Conservation (phyloP, 2,329 filamentous ascomycete genomes). For the Colletotrichum sp. region DNA sequence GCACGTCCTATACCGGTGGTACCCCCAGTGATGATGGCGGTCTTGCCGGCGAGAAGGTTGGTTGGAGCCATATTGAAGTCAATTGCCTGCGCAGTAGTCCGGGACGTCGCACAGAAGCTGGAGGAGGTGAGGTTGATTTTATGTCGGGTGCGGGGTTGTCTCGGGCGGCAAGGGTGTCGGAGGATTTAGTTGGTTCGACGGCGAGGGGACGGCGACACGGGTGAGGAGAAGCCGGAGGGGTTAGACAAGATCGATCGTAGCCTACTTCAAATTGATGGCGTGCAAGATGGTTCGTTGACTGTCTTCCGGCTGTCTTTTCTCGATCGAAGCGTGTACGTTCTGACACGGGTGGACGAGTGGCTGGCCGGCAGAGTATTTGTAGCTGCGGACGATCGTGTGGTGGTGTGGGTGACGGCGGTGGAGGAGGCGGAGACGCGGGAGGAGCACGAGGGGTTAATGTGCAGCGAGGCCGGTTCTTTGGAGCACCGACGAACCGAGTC, state of each 20-base stretch:
- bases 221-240: neutral
- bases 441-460: constrained; percentile 7
- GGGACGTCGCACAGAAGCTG: neutral
- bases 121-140: neutral
- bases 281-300: neutral
- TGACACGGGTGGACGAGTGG: neutral
- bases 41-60: constrained; percentile 73
- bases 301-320: neutral
- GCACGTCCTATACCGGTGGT: constrained; percentile 87
- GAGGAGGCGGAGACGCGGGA: neutral
- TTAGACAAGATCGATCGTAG: neutral
- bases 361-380: neutral
- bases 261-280: neutral
- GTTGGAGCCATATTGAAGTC: constrained; percentile 43
- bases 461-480: constrained; percentile 12
- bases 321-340: neutral
- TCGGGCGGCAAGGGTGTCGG: neutral
- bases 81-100: neutral
- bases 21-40: constrained; percentile 85
- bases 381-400: neutral
- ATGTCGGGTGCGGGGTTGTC: neutral
- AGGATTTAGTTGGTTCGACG: neutral
- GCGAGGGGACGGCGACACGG: neutral
- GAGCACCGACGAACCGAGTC: constrained; percentile 8
- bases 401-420: neutral